Base-by-base conservation (phyloP, 805 yeast genomes). In the Metschnikowia noctiluminum region DNA sequence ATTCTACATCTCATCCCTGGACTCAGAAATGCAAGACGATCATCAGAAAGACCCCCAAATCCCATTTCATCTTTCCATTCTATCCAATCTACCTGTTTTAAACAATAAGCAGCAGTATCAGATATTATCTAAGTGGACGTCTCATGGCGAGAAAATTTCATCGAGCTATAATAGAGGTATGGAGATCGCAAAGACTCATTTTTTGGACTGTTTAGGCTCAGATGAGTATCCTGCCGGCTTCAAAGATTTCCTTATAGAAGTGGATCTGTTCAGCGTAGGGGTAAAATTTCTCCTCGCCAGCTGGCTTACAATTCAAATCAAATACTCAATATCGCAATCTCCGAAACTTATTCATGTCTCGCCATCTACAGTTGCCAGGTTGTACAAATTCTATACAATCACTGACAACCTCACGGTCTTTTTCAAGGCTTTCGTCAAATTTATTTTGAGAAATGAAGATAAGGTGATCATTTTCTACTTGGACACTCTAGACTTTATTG, bases 51-150 rank as follows among this genome's bases (percentile, higher is more conserved):
- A 53, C 31, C 50, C 54, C 3, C 62, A 57, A 42, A 57, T 68
- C 5, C 54, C 60, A 7, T 75, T 75, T 38, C 96, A 79, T 61
- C 69, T 85, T 21, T 56, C 71, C 10, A 72, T 87, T 8, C 66
- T 87, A 47, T 76, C 78, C 51, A 81, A 84, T 48, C 63, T 87
- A 35, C 87, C 85, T 2, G 76, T 78, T 1, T 54, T 78, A 31
- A 73, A 76, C 48, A 76, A 78, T 54, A 74, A 74, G 49, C 85
- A 84, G 54, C 78, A 81, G 36, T 77, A 78, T 44, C 76, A 77
- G 64, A 77, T 82, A 12, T 63, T 83, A 44, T 76, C 74, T 52
- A 79, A 78, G 49, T 73, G 83, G 74, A 59, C 65, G 1, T 53
- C 62, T 1, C 65, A 68, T 35, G 64, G 63, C 2, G 61, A 62